Evolutionary conservation across 129 eudicot species (phyloP).

Genomic region (Lactuca sativa): DNA sequence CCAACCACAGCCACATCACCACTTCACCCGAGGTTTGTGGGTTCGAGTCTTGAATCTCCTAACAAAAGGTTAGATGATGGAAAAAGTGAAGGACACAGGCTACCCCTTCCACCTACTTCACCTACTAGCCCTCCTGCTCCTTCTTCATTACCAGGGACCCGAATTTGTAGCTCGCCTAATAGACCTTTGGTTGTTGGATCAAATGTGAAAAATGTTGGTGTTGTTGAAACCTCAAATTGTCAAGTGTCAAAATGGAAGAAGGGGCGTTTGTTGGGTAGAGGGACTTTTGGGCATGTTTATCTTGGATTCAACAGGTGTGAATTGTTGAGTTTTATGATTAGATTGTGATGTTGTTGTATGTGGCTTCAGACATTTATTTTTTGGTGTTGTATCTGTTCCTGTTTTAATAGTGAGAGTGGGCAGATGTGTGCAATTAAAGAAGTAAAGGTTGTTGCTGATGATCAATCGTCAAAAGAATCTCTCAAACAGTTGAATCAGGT

Average conservation of each 20-base stretch:
- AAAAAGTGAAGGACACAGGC: constrained; percentile 55
- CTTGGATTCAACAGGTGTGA: constrained; percentile 79
- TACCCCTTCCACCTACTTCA: constrained; percentile 68
- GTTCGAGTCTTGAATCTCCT: constrained; percentile 62
- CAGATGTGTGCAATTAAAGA: constrained; percentile 95
- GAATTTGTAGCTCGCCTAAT: constrained; percentile 42
- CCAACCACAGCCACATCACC: constrained; percentile 61
- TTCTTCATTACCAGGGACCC: constrained; percentile 35
- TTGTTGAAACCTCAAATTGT: constrained; percentile 29
- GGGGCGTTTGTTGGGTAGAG: constrained; percentile 88
- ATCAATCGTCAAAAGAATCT: constrained; percentile 74
- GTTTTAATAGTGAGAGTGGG: constrained; percentile 69
- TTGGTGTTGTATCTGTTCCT: constrained; percentile 14
- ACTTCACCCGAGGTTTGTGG: constrained; percentile 58
- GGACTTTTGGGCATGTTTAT: constrained; percentile 93
- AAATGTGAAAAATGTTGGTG: constrained; percentile 45
- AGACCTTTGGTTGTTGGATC: constrained; percentile 50
- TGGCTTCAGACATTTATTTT: constrained; percentile 16
- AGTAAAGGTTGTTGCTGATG: constrained; percentile 68
- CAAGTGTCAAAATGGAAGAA: constrained; percentile 76
- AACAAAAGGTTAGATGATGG: constrained; percentile 57
- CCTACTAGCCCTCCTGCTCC: constrained; percentile 26
- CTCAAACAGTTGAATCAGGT: constrained; percentile 94
- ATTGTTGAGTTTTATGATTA: neutral
- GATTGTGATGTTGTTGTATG: constrained; percentile 2